Base-by-base conservation (phyloP, 179 eudicot genomes). In the Camellia oleifera region DNA sequence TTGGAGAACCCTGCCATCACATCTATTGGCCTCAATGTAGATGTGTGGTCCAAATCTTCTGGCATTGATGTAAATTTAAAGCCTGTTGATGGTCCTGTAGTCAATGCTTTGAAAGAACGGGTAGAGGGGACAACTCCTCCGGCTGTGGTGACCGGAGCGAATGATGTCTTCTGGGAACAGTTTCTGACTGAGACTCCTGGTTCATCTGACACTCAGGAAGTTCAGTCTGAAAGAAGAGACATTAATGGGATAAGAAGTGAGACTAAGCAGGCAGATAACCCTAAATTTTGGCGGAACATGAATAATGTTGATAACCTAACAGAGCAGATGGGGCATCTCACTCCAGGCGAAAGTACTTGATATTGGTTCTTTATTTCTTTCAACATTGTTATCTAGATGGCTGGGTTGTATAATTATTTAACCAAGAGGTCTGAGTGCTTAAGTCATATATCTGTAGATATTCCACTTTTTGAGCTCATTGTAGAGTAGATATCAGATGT, bases 151-250 rank as follows among this genome's bases (percentile, higher is more conserved):
- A 68, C 85, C n/a, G 80, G 82, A n/a, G 83, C 65, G 14, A 87
- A 87, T 75, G 89, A 87, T 79, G 84, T 75, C 20, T 87, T 87
- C 77, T 87, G 90, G 90, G 88, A 87, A 78, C 90, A 87, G 83
- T 85, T 87, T 70, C 69, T 87, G 60, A 85, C 86, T 0, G 90
- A 87, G 78, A 78, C 88, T 73, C 89, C 87, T 52, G 82, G 81
- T 61, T 60, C 84, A 9, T 78, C 84, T 62, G 82, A 66, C 68
- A 76, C 77, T 17, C 89, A 81, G 80, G 89, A 82, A 68, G 83
- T 69, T 46, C 81, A 84, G 70, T 82, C 85, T 60, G 88, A 81
- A 67, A 83, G 76, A 64, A 79, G 81, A 76, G 87, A 82, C 4
- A 40, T 12, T 20, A 70, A 76, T 40, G 81, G 54, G 15, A 62